A percentile compares a stretch with the other conserved stretches of the same genome.
Evolutionary conservation across 1,284 basidiomycete genomes (phyloP).

Genomic region (Fistulinella cinereoalba): DNA sequence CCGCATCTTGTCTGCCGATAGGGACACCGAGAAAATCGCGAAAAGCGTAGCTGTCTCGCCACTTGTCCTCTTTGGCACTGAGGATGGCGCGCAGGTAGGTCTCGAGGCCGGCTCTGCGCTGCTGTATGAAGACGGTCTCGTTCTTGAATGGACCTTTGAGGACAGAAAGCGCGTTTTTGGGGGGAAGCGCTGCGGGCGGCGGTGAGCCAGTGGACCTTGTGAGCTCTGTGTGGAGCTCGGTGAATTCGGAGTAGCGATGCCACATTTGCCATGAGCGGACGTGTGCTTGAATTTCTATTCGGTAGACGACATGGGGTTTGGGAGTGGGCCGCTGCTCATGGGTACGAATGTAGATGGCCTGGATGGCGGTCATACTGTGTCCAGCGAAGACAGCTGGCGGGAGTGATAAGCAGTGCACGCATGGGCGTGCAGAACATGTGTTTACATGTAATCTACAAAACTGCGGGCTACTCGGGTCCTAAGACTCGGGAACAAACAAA

Average conservation of each 20-base stretch:
- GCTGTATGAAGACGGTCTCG: conserved; percentile 57
- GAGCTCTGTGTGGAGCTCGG: conserved; percentile 80
- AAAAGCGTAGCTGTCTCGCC: conserved; percentile 81
- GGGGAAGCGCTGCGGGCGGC: conserved; percentile 76
- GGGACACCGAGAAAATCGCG: conserved; percentile 86
- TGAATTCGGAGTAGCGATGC: conserved; percentile 92
- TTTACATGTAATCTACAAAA: conserved; percentile 18
- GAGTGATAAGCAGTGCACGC: conserved; percentile 3
- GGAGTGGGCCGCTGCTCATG: conserved; percentile 65
- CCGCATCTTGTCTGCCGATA: conserved; percentile 47
- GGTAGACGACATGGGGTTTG: conserved; percentile 78
- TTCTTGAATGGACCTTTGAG: conserved; percentile 41
- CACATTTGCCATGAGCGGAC: conserved; percentile 91
- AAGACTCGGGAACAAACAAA: neutral
- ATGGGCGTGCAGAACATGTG: neutral
- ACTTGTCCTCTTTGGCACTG: conserved; percentile 73
- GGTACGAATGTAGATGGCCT: conserved; percentile 65
- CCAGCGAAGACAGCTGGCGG: too few species aligned
- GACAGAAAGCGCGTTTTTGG: conserved; percentile 74
- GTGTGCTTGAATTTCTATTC: conserved; percentile 76
- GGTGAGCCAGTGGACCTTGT: conserved; percentile 65
- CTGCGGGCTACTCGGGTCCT: neutral
- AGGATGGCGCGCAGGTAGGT: conserved; percentile 85
- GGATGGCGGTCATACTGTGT: conserved; percentile 62
- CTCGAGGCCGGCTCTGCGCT: conserved; percentile 76